Percentiles rank a stretch among this genome's conserved stretches.
phyloP scores from a whole-genome alignment of 2,329 filamentous ascomycete species.

The Orbilia javanica region DNA sequence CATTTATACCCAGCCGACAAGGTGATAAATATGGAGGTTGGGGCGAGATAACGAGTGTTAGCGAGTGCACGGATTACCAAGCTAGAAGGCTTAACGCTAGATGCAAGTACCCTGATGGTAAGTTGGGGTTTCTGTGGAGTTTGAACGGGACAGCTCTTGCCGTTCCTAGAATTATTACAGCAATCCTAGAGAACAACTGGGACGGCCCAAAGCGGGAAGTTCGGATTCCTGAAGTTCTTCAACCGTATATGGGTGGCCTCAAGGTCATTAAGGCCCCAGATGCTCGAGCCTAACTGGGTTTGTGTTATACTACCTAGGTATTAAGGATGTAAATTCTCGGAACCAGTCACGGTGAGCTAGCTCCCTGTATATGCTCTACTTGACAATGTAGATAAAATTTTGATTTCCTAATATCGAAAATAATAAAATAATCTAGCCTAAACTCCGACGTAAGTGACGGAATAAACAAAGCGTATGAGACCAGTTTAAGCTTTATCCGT shows the following conservation, averaged over 20 bases:
- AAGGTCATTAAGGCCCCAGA: slow-evolving; percentile 72
- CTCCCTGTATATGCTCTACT: slow-evolving; percentile 1
- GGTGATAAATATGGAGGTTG: slow-evolving; percentile 76
- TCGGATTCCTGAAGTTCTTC: slow-evolving; percentile 80
- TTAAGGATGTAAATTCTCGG: too few species aligned
- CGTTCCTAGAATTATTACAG: slow-evolving; percentile 88
- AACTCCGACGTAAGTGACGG: too few species aligned
- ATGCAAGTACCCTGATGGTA: slow-evolving; percentile 70
- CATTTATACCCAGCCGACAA: slow-evolving; percentile 85
- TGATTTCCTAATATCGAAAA: slow-evolving; percentile 1
- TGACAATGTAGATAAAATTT: slow-evolving; percentile 6
- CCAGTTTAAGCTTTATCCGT: too few species aligned
- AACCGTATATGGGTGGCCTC: slow-evolving; percentile 84
- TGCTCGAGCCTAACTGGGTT: background rate
- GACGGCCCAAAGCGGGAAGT: slow-evolving; percentile 77
- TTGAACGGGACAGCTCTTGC: slow-evolving; percentile 95
- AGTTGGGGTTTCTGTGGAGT: slow-evolving; percentile 83
- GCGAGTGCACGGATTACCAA: slow-evolving; percentile 96
- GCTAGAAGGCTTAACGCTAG: slow-evolving; percentile 83
- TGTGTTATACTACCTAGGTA: too few species aligned
- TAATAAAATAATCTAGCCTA: background rate
- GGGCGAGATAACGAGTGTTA: slow-evolving; percentile 92
- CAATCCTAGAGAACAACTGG: slow-evolving; percentile 91
- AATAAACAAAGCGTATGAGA: too few species aligned
- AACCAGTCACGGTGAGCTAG: too few species aligned